Conservation (phyloP, 331 rosid genomes). For the Quercus phellos region DNA sequence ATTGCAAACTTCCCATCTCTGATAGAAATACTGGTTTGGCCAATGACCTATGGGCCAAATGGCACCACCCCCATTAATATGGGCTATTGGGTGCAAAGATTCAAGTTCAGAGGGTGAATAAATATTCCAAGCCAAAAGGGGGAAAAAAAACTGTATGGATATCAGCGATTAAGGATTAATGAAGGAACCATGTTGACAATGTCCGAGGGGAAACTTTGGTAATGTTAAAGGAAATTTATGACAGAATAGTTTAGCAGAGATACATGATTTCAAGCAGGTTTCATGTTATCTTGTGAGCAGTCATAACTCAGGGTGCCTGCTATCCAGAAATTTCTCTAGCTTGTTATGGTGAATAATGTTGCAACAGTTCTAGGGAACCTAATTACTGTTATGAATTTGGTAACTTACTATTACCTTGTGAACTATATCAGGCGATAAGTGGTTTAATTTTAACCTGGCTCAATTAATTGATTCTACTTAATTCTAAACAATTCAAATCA, state of each 20-base stretch:
- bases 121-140: no score
- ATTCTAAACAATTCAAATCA: not conserved
- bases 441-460: not conserved
- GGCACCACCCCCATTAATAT: no score
- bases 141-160: no score
- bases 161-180: no score
- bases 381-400: not conserved
- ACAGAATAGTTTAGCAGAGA: not conserved
- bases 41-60: not conserved
- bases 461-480: not conserved
- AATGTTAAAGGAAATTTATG: not conserved
- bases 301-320: not conserved
- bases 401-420: not conserved
- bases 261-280: not conserved
- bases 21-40: not conserved
- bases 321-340: not conserved
- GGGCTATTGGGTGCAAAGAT: no score
- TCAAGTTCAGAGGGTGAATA: no score
- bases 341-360: not conserved
- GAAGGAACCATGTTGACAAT: not conserved
- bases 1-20: not conserved
- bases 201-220: not conserved
- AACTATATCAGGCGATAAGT: not conserved
- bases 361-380: not conserved
- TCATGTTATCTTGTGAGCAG: not conserved